Base-by-base conservation (phyloP, 176 grass and related monocot species). In the Typha latifolia region DNA sequence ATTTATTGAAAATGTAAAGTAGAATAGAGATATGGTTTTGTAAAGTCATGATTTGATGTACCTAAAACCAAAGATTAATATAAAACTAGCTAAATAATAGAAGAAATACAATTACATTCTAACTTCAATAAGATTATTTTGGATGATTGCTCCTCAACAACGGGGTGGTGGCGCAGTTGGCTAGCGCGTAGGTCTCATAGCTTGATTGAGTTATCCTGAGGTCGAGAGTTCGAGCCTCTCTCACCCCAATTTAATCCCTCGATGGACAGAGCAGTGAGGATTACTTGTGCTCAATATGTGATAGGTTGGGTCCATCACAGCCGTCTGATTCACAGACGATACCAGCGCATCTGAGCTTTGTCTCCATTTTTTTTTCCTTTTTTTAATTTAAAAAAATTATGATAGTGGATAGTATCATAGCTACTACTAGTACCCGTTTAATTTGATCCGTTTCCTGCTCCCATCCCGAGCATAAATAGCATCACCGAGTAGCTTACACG, bases 121-220 rank as follows among this genome's bases (percentile, higher is more conserved):
- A n/a, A n/a, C n/a, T n/a, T n/a, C n/a, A n/a, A n/a, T n/a, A n/a
- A n/a, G n/a, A n/a, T n/a, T n/a, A n/a, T n/a, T n/a, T n/a, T n/a
- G n/a, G n/a, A n/a, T n/a, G n/a, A n/a, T n/a, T n/a, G n/a, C n/a
- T n/a, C n/a, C n/a, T n/a, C n/a, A n/a, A n/a, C n/a, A n/a, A 19
- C 1, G 78, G 83, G 80, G 73, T 87, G 68, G 71, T 86, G 72
- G 77, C 80, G 64, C 69, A 86, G 82, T 85, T 90, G 82, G 82
- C 79, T 82, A 90, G 78, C 78, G 87, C 82, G 79, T 90, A 90
- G 75, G 86, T 85, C 82, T 90, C 82, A 85, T 90, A 84, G 80
- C 77, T 80, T 56, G 14, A 2, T 47, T 37, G 29, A 65, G 68
- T 14, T 0, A 72, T 67, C 32, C n/a, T 37, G 20, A 80, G 62